Base-by-base conservation (phyloP, 2,329 filamentous ascomycete species). In the Rutstroemia sydowiana region DNA sequence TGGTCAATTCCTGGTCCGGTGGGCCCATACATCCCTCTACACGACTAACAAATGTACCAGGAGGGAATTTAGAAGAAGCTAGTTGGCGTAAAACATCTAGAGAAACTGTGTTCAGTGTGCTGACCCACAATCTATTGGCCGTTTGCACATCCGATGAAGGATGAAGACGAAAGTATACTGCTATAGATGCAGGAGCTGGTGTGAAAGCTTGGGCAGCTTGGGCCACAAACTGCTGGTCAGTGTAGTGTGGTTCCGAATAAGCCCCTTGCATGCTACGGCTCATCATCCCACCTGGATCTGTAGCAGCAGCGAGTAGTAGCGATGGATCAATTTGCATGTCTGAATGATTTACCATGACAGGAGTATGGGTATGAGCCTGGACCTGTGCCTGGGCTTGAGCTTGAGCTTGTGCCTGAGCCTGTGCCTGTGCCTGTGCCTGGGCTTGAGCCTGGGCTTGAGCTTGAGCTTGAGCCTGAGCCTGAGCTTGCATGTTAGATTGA, bases 141-240 rank as follows among this genome's bases (percentile, higher is more conserved):
- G 71, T 65, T 5, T 74, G 69, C 31, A 84, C 71, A 11, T 73
- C 75, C 3, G 84, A 87, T n/a, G 75, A 73, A 0, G 79, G 76
- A 58, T 86, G 78, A 5, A 88, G 73, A n/a, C 84, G 81, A 58
- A 91, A 77, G 68, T 82, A 89, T 11, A 87, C 76, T 2, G 82
- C 75, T 39, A 82, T 76, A 2, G 76, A 67, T 3, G 61, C 54
- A 7, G 61, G 50, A 7, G 59, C 16, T 9, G 60, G 56, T 42
- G 63, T 52, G 52, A 71, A 72, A 30, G 65, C 63, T 54, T 70
- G 70, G 69, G 68, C 28, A 68, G 70, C 23, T 71, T 69, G 20
- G 59, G 68, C 44, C 70, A 69, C 57, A 47, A 63, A 66, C 46
- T 64, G 63, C 44, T 64, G 64, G 48, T 65, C 59, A 6, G 59